Base-by-base conservation (phyloP, 2,329 filamentous ascomycete species). In the Lomentospora prolificans region DNA sequence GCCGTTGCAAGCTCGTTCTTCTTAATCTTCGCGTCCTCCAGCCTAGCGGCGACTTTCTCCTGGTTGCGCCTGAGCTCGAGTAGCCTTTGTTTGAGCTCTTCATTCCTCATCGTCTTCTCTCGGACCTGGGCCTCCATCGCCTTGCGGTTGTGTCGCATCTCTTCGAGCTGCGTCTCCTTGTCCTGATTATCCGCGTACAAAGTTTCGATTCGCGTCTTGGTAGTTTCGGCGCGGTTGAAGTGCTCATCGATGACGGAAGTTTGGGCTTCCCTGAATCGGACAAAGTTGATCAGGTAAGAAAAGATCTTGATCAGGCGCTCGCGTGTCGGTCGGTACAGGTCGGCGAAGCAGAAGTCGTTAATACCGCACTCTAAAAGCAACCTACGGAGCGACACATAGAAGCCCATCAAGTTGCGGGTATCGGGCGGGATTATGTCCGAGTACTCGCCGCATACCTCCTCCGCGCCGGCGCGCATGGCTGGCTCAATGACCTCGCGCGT, bases 221-320 rank as follows among this genome's bases (percentile, higher is more conserved):
- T 91, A 58, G 81, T 82, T 70, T 96, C 90, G 10, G 88, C 82
- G 64, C 89, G 91, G 75, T 96, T 94, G 74, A 94, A 94, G 71
- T 97, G 88, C 68, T 95, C 84, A 67, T 96, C 91, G 60, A 97
- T 96, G 28, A 94, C 84, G 39, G 77, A 76, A 1, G 90, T 95
- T 70, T 97, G 92, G 59, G 87, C 90, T 73, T 96, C 91, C 63
- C 94, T 87, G 73, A 97, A 99, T 55, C 94, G 85, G 62, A 97
- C 91, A 71, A 99, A 99, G 72, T 99, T 99, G 76, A 99, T 99
- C 60, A 97, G 82, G 71, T 96, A 96, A 61, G 89, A 95, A 69
- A 99, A 94, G 65, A 97, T 95, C 74, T 94, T 95, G 65, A 92
- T 87, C 12, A 97, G 80, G 48, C 94, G 87, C 57, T 89, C 87